These are phyloP conservation scores for Cercospora canescens DNA, from an alignment of 2,329 filamentous ascomycete genomes.

Conservation along the genomic window DNA sequence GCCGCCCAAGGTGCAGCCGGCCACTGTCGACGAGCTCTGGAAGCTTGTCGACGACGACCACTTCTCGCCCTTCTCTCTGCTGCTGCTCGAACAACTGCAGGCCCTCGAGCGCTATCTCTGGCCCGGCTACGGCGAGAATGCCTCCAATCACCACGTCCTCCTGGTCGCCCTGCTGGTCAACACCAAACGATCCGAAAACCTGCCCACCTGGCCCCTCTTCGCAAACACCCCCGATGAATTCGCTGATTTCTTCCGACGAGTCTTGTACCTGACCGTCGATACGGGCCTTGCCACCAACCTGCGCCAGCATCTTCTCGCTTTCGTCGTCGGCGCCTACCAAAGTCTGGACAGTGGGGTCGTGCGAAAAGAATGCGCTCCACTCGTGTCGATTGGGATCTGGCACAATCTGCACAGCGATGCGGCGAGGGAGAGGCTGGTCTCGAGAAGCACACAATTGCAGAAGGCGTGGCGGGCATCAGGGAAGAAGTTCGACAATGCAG, in stretches of 20 bases:
- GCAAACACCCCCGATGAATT: slow-evolving; percentile 76
- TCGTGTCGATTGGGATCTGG: slow-evolving; percentile 95
- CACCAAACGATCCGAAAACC: slow-evolving; percentile 81
- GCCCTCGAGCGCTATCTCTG: slow-evolving; percentile 91
- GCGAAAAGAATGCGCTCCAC: slow-evolving; percentile 91
- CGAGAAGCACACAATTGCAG: slow-evolving; percentile 70
- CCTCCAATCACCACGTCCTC: slow-evolving; percentile 88
- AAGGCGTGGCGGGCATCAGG: slow-evolving; percentile 88
- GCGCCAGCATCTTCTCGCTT: slow-evolving; percentile 80
- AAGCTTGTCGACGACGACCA: slow-evolving; percentile 78
- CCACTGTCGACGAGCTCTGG: slow-evolving; percentile 88
- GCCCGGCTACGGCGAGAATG: slow-evolving; percentile 79
- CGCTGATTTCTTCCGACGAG: slow-evolving; percentile 82
- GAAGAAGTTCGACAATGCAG: slow-evolving; percentile 84
- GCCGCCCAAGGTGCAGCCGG: slow-evolving; percentile 70
- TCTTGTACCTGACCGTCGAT: slow-evolving; percentile 78
- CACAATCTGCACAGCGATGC: slow-evolving; percentile 82
- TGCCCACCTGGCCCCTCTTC: slow-evolving; percentile 87
- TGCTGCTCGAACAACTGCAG: slow-evolving; percentile 86
- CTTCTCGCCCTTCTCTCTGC: slow-evolving; percentile 74
- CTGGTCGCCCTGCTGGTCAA: slow-evolving; percentile 83
- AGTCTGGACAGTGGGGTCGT: slow-evolving; percentile 86
- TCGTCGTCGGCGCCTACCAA: slow-evolving; percentile 89
- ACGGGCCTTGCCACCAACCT: slow-evolving; percentile 44
- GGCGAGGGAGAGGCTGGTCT: slow-evolving; percentile 70